Percentiles rank a stretch among this genome's conserved stretches.
phyloP scores from a whole-genome alignment of 1,284 basidiomycete species.

The Xerocomus amazonicus region DNA sequence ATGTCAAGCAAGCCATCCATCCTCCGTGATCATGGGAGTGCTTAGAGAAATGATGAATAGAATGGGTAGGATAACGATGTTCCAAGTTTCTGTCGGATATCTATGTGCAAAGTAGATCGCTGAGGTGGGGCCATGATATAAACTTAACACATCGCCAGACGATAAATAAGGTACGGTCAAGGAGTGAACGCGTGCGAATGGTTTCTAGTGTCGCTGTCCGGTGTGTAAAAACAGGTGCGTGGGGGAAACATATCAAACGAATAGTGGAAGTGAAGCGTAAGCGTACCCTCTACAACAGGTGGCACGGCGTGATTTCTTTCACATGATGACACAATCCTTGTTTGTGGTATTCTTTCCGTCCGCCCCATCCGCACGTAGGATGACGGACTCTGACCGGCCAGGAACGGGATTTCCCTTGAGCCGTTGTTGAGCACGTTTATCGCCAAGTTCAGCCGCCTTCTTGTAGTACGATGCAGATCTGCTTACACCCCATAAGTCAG shows the following conservation, averaged over 20 bases:
- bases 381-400: conserved; percentile 60
- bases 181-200: conserved; percentile 2
- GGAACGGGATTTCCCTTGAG: conserved; percentile 65
- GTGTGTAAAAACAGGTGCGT: conserved; percentile 5
- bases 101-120: conserved; percentile 23
- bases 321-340: conserved; percentile 88
- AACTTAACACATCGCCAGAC: neutral
- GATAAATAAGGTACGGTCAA: conserved; percentile 5
- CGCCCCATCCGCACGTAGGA: conserved; percentile 43
- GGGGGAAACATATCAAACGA: neutral
- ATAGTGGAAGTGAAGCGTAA: conserved; percentile 14
- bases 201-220: conserved; percentile 16
- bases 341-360: conserved; percentile 44
- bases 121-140: neutral
- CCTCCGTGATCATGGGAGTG: neutral
- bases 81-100: conserved; percentile 22
- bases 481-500: conserved; percentile 8
- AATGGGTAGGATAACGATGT: conserved; percentile 13
- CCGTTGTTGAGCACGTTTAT: conserved; percentile 89
- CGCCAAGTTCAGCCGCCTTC: conserved; percentile 88
- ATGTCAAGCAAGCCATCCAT: neutral
- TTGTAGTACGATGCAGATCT: conserved; percentile 85
- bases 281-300: conserved; percentile 5
- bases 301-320: conserved; percentile 13
- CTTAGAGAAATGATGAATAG: conserved; percentile 1